These are phyloP conservation scores for Blastobotrys illinoisensis DNA, from an alignment of 1,139 yeast species.

Conservation along the genomic window DNA sequence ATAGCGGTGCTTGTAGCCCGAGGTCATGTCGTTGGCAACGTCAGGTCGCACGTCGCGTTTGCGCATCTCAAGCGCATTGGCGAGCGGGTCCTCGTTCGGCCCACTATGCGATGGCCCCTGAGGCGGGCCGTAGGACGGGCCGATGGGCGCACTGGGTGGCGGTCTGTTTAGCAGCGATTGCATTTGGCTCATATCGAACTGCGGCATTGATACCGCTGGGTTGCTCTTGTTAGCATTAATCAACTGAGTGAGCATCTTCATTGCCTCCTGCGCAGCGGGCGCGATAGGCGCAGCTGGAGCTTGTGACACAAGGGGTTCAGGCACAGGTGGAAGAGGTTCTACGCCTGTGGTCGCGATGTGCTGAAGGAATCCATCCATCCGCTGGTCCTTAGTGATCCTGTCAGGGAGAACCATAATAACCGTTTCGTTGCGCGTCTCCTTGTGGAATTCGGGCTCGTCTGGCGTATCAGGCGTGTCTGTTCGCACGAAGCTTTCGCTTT, in stretches of 20 bases:
- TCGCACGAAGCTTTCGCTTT: neutral
- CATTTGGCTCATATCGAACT: neutral
- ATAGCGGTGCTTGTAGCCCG: conserved; percentile 14
- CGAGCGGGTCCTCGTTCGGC: neutral
- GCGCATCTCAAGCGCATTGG: neutral
- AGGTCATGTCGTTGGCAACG: conserved; percentile 18
- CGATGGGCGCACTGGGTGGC: neutral
- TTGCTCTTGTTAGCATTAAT: neutral
- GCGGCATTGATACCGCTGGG: neutral
- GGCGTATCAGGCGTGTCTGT: conserved; percentile 4
- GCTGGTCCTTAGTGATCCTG: neutral
- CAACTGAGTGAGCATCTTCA: neutral
- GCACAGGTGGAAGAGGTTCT: conserved; percentile 30
- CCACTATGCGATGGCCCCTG: neutral
- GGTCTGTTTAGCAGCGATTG: neutral
- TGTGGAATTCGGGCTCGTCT: conserved; percentile 14
- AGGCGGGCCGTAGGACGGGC: neutral
- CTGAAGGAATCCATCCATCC: neutral
- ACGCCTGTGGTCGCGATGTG: conserved; percentile 11
- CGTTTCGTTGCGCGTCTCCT: conserved; percentile 21
- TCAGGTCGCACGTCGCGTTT: conserved; percentile 18
- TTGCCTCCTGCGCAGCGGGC: neutral
- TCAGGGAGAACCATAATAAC: neutral
- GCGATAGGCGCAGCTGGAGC: neutral
- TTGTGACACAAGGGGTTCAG: conserved; percentile 26